Base-by-base conservation (phyloP, 768 basidiomycete genomes). In the Termitomyces sp. region DNA sequence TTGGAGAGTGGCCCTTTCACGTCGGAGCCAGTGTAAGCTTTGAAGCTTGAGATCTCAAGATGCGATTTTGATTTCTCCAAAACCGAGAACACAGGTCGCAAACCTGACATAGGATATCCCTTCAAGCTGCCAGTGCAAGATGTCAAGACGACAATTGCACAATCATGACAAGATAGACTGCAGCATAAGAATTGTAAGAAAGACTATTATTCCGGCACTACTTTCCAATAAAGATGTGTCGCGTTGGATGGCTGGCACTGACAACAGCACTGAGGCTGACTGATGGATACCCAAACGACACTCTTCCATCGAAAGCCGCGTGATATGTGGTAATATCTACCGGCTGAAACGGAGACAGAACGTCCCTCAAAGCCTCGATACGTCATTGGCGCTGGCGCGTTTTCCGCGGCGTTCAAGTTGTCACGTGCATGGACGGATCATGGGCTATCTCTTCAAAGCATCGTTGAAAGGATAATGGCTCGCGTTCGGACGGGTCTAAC, bases 401-500 rank as follows among this genome's bases (percentile, higher is more conserved):
- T 42, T 4, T 30, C 47, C 47, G 47, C 47, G 47, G 47, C 47
- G 30, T 48, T 30, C 16, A 16, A 15, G 1, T 22, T 22, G 12
- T 36, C 50, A 51, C 50, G 50, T 52, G 51, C 24, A 36, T 11
- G 51, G 51, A 36, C 33, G 58, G 46, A 55, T 30, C 45, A 46
- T 36, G 47, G 47, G 6, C 31, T 30, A 33, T 18, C 36, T 34
- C 31, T 34, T 20, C 8, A 5, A 33, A 20, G 31, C 12, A 8
- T 27, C 6, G 39, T 37, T 39, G 55, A 46, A 27, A 27, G 6
- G 9, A 15, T 18, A 22, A 24, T 30, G 34, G 31, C 39, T 48
- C 44, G 51, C 42, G 45, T 31, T 45, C 37, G 54, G 44, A 41
- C 59, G 44, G 37, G 36, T 59, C 45, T 58, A 58, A 9, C 24